Conservation (phyloP, 306 rosid species). For the Acacia crassicarpa region DNA sequence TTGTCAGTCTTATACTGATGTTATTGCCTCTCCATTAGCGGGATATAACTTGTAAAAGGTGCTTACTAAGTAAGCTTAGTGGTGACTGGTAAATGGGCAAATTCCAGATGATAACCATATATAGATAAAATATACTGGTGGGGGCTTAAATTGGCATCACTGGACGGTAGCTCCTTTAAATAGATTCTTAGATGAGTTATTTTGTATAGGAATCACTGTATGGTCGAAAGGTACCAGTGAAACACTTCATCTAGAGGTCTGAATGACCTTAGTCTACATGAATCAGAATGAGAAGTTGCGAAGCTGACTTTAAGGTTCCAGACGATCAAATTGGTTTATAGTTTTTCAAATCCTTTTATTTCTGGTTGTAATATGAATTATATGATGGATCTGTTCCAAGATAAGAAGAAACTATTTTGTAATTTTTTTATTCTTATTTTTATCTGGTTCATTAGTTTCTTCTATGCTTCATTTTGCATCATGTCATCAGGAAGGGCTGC, state of each 20-base stretch:
- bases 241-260: not conserved
- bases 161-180: not conserved
- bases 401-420: not conserved
- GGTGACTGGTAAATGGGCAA: not conserved
- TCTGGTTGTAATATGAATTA: not conserved
- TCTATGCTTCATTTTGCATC: slow-evolving; percentile 4
- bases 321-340: not conserved
- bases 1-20: not conserved
- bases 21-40: not conserved
- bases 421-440: not conserved
- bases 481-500: slow-evolving; percentile 95
- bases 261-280: not conserved
- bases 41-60: not conserved
- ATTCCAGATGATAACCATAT: not conserved
- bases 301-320: not conserved
- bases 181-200: not conserved
- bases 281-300: not conserved
- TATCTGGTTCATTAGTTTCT: slow-evolving; percentile 6
- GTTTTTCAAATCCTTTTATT: not conserved
- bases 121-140: not conserved
- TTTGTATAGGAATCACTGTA: not conserved
- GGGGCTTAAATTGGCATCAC: not conserved
- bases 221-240: not conserved
- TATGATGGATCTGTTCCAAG: slow-evolving; percentile 18
- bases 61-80: not conserved